Conservation (phyloP, 2,329 filamentous ascomycete species). For the Beauveria pseudobassiana region DNA sequence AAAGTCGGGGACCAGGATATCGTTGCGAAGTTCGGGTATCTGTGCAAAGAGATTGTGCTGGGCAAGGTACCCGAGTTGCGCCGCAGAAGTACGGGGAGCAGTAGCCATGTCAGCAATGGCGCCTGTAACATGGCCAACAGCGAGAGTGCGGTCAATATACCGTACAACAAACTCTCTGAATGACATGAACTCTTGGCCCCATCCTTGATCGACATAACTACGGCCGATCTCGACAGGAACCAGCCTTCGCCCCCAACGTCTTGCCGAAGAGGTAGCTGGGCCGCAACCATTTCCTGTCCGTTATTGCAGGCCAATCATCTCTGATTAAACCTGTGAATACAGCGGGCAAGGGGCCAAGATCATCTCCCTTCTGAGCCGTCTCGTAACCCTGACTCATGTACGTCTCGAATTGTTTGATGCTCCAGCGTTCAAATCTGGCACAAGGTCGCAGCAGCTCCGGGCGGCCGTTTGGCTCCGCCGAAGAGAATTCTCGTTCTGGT, state of each 20-base stretch:
- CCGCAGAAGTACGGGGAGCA: background rate
- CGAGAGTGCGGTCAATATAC: slow-evolving; percentile 40
- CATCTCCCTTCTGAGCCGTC: background rate
- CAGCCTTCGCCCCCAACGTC: slow-evolving; percentile 72
- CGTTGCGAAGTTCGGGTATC: slow-evolving; percentile 65
- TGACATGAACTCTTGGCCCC: slow-evolving; percentile 73
- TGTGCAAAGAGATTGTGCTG: slow-evolving; percentile 85
- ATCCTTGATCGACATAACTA: slow-evolving; percentile 78
- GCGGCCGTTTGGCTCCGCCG: slow-evolving; percentile 21
- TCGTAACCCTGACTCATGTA: slow-evolving; percentile 43
- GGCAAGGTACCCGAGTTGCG: slow-evolving; percentile 67
- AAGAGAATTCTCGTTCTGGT: slow-evolving; percentile 18
- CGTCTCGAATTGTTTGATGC: slow-evolving; percentile 52
- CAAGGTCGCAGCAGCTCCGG: slow-evolving; percentile 21
- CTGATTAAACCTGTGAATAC: slow-evolving; percentile 58
- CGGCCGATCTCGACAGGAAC: slow-evolving; percentile 82
- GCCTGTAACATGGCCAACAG: background rate
- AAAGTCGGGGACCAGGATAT: slow-evolving; percentile 76
- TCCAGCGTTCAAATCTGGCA: slow-evolving; percentile 31
- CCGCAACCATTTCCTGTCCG: slow-evolving; percentile 60
- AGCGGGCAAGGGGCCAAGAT: slow-evolving; percentile 47
- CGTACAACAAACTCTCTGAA: slow-evolving; percentile 63
- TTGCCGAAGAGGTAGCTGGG: slow-evolving; percentile 64
- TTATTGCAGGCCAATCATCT: slow-evolving; percentile 70
- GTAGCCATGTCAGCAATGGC: background rate